Percentiles rank a stretch among this genome's conserved stretches.
These are phyloP conservation scores for Jacaranda mimosifolia DNA, from an alignment of 257 asterid genomes.

Conservation along the genomic window DNA sequence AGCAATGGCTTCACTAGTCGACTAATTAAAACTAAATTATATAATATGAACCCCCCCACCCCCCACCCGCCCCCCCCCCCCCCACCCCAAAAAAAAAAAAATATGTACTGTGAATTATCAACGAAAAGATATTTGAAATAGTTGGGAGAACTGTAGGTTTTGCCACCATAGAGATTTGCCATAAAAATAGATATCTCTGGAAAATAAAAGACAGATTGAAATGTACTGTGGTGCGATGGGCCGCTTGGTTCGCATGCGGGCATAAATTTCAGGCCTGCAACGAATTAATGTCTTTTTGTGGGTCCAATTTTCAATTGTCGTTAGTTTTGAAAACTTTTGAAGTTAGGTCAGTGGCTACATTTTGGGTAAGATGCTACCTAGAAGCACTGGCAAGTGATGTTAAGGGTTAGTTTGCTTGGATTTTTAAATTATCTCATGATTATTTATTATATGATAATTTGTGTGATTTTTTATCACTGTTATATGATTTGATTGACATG, in stretches of 20 bases:
- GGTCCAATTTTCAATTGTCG: background rate
- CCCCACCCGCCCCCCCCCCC: no score
- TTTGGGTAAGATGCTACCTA: background rate
- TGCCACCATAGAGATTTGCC: background rate
- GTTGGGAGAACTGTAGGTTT: background rate
- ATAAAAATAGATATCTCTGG: no score
- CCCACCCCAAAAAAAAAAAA: no score
- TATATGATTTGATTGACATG: no score
- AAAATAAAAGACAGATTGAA: no score
- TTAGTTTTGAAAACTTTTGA: background rate
- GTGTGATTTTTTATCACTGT: no score
- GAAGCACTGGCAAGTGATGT: background rate
- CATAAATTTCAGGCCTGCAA: background rate
- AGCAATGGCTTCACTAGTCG: background rate
- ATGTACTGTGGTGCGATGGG: background rate
- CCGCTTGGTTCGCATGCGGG: background rate
- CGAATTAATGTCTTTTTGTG: background rate
- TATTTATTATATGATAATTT: no score
- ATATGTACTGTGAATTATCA: no score
- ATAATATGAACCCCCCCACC: no score
- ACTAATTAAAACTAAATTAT: no score
- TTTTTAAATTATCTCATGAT: no score
- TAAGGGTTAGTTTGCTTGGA: no score
- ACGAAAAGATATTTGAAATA: background rate
- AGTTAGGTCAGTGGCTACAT: background rate